Base-by-base conservation (phyloP, 2,329 filamentous ascomycete species). In the Aspergillus amoenus region DNA sequence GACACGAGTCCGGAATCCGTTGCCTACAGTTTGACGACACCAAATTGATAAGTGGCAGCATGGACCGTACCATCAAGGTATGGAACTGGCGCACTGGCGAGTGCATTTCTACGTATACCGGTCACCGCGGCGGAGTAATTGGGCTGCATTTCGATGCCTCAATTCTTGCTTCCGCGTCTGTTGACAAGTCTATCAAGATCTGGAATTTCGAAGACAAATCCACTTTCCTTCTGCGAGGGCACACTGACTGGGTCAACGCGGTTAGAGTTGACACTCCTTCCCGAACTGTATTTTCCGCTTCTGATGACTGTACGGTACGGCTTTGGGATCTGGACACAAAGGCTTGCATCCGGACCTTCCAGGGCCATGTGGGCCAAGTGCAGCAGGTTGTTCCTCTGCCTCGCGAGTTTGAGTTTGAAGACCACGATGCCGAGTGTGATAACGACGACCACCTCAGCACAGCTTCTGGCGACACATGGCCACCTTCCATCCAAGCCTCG, bases 1-100 rank as follows among this genome's bases (percentile, higher is more conserved):
- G 94, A 3, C 94, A 97, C 68, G 88, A 86, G 1, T 86, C 85
- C 41, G 91, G 91, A 6, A 90, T 99, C 59, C 85, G 94, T 41
- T 90, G 92, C 55, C 81, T 99, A 39, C 93, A 97, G 70, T 97
- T 97, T 68, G 92, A 97, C 68, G 91, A 96, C 63, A 88, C 85
- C 55, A 95, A 95, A 68, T 82, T 99, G 58, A 93, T 97, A 70
- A 95, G 89, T 56, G 94, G 93, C 51, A 92, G 90, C 69, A 81
- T 97, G 55, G 94, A 97, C 73, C 84, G 86, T 48, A 96, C 88
- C 4, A 84, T 99, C 67, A 93, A 90, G 71, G 86, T 99, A 34
- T 99, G 94, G 94, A 96, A 99, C 70, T 97, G 93, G 92, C 85
- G 89, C 60, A 97, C 91, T 0, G 94, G 94, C 46, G 85, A 91